These are phyloP conservation scores for Hibiscus syriacus DNA, from an alignment of 345 rosid species.

Conservation along the genomic window DNA sequence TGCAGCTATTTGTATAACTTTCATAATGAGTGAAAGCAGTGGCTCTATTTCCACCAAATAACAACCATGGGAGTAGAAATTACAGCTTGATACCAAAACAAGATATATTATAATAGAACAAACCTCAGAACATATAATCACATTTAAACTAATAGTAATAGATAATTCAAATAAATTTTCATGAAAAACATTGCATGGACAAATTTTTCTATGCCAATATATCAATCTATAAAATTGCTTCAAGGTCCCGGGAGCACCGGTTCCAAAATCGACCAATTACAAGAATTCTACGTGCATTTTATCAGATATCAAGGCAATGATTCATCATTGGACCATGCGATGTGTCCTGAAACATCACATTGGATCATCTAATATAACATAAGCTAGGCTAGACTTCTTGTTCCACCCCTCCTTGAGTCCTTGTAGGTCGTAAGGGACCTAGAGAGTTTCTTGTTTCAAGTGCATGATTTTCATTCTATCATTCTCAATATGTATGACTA, in stretches of 20 bases:
- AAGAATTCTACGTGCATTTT: background rate
- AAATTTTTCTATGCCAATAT: background rate
- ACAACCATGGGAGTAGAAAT: background rate
- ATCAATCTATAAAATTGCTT: background rate
- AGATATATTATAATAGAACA: background rate
- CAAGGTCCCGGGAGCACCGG: background rate
- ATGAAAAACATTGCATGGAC: background rate
- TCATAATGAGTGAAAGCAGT: background rate
- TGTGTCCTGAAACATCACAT: background rate
- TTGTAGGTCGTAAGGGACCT: background rate
- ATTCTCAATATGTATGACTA: background rate
- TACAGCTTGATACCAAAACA: background rate
- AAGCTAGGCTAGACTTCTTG: background rate
- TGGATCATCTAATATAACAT: background rate
- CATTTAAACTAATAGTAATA: background rate
- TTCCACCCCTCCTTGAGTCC: constrained; percentile 14
- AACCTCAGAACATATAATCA: background rate
- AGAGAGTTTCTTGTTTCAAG: background rate
- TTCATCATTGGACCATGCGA: background rate
- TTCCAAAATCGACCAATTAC: background rate
- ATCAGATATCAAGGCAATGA: background rate
- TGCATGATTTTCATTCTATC: background rate
- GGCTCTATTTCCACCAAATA: background rate
- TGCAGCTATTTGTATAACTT: background rate
- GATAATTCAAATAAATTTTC: background rate